A percentile compares a stretch with the other conserved stretches of the same genome.
Conservation (phyloP, 805 yeast species). For the Wickerhamiella australiensis region DNA sequence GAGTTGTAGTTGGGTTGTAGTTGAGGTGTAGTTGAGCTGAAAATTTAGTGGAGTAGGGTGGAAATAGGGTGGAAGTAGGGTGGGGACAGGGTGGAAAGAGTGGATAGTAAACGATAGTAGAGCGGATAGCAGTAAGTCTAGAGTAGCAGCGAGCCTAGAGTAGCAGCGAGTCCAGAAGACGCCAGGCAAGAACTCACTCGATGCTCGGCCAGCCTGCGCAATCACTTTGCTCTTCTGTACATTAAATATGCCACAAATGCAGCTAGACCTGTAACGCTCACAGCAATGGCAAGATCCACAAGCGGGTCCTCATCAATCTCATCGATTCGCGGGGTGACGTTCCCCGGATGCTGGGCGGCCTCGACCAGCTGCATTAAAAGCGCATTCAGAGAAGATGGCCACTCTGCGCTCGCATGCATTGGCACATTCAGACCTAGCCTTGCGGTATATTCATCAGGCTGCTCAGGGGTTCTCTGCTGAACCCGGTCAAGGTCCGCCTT, state of each 20-base stretch:
- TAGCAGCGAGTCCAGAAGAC: no score
- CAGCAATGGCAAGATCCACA: slow-evolving; percentile 1
- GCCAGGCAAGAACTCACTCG: no score
- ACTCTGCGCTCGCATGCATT: slow-evolving; percentile 74
- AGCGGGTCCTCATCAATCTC: slow-evolving; percentile 10
- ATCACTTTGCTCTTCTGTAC: neutral
- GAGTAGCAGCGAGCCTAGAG: no score
- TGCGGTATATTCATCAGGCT: slow-evolving; percentile 78
- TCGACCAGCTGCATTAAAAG: slow-evolving; percentile 77
- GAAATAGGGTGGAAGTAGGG: no score
- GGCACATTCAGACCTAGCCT: slow-evolving; percentile 62
- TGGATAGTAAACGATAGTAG: no score
- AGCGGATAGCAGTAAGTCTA: no score
- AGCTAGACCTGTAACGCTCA: slow-evolving; percentile 1
- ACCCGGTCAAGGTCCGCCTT: slow-evolving; percentile 94
- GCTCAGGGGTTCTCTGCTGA: slow-evolving; percentile 74
- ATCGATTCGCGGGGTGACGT: slow-evolving; percentile 41
- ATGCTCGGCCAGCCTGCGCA: no score
- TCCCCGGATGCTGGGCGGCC: slow-evolving; percentile 68
- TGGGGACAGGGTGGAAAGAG: no score
- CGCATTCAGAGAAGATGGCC: slow-evolving; percentile 81
- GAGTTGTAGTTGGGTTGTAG: no score
- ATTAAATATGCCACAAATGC: slow-evolving; percentile 5
- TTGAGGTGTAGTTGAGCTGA: no score
- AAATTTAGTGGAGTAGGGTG: no score